Conservation (phyloP, 108 stramenopile genomes). For the Cylindrotheca fusiformis region DNA sequence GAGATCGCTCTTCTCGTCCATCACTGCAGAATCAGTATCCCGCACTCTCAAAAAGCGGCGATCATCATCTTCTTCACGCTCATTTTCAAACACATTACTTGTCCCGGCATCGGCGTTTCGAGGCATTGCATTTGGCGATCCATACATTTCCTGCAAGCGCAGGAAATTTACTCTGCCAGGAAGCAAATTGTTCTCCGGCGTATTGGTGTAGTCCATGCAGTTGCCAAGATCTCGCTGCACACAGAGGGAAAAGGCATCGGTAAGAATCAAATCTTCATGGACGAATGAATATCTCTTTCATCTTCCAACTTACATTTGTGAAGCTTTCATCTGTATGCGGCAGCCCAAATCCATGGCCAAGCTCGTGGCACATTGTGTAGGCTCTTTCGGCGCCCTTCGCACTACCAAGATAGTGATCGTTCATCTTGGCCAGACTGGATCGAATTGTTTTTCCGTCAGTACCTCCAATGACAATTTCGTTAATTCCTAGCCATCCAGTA, state of each 20-base stretch:
- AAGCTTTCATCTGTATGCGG: conserved; percentile 70
- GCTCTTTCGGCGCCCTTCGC: conserved; percentile 46
- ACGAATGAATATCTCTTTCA: no score
- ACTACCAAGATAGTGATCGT: conserved; percentile 68
- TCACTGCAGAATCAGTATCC: not conserved
- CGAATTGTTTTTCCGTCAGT: conserved; percentile 22
- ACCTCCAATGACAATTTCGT: conserved; percentile 39
- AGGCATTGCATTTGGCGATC: conserved; percentile 5
- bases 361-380: conserved; percentile 26
- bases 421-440: conserved; percentile 71
- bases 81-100: not conserved
- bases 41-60: not conserved
- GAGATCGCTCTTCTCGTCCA: not conserved
- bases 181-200: conserved; percentile 45
- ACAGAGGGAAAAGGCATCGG: not conserved
- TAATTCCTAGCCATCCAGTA: conserved; percentile 78
- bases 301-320: no score
- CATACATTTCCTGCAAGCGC: conserved; percentile 50
- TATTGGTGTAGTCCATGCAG: conserved; percentile 78
- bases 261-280: no score
- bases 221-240: conserved; percentile 33
- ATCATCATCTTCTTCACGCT: not conserved
- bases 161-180: conserved; percentile 54
- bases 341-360: conserved; percentile 75
- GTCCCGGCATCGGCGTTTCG: not conserved